phyloP scores from a whole-genome alignment of 2,329 filamentous ascomycete genomes.

The Diaporthe australafricana region DNA sequence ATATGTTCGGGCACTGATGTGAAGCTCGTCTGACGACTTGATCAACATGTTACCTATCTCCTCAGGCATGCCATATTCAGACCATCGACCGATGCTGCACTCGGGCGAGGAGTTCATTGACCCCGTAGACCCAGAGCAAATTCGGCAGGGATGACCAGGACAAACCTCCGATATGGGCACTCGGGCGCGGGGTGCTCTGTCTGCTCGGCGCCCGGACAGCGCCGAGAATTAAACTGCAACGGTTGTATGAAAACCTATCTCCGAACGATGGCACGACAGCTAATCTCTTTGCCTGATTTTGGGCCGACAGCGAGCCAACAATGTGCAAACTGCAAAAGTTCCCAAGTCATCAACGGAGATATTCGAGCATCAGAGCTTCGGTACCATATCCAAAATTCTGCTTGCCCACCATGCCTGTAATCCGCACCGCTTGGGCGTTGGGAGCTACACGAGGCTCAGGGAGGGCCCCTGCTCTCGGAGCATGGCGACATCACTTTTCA shows the following conservation, averaged over 20 bases:
- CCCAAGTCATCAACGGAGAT: background rate
- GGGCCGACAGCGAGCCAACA: background rate
- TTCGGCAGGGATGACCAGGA: background rate
- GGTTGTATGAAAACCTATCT: background rate
- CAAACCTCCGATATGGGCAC: no score
- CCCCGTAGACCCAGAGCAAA: background rate
- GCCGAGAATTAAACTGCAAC: background rate
- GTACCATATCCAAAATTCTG: no score
- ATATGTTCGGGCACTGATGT: no score
- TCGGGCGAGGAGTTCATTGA: background rate
- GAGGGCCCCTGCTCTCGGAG: background rate
- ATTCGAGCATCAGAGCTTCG: background rate
- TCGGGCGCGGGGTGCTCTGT: background rate
- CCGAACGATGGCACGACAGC: background rate
- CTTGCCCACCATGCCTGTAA: background rate
- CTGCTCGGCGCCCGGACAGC: slow-evolving; percentile 1
- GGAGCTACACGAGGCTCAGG: background rate
- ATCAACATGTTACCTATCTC: no score
- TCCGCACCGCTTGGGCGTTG: background rate
- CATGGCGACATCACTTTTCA: background rate
- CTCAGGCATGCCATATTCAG: no score
- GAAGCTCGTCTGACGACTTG: no score
- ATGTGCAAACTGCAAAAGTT: background rate
- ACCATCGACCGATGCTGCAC: background rate
- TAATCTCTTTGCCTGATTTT: background rate